Base-by-base conservation (phyloP, 768 basidiomycete genomes). In the Phaffia tasmanica region DNA sequence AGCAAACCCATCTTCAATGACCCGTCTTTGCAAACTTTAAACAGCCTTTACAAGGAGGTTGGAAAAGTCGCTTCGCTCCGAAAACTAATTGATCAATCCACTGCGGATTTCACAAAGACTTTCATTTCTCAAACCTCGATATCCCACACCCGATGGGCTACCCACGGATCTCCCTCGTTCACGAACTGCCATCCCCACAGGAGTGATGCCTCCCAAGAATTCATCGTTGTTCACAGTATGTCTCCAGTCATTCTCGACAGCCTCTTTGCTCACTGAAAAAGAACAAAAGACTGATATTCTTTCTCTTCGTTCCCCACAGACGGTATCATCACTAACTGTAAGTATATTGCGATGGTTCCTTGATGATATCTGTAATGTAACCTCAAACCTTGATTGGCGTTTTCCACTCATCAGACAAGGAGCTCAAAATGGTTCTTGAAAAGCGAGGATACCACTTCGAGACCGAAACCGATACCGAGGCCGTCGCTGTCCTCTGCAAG, bases 131-230 rank as follows among this genome's bases (percentile, higher is more conserved):
- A 97, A 79, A 90, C 93, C 55, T 91, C 90, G 49, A 97, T 99
- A 78, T 94, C 94, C 16, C 95, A 99, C 79, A 99, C 95, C 16
- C 89, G 95, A 71, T 99, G 95, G 95, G 95, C 95, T 1, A 99
- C 95, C 23, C 95, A 99, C 75, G 95, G 95, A 48, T 83, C 85
- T 23, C 93, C 92, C 25, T 87, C 86, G 3, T 82, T 84, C 62
- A 77, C 82, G 72, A 99, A 99, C 79, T 98, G 94, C 79, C 95
- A 99, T 77, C 95, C 95, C 63, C 84, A 95, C 73, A 85, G 85
- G 73, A 88, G 87, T 19, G 91, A 94, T 73, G 79, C 83, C 29
- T 80, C 77, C 63, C 75, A 75, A 56, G 92, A 97, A 74, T 98
- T 99, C 79, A 84, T 85, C 67, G 79, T 98, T 72, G 93, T 99